phyloP scores from a whole-genome alignment of 2,329 filamentous ascomycete genomes.

The Periconia digitata region DNA sequence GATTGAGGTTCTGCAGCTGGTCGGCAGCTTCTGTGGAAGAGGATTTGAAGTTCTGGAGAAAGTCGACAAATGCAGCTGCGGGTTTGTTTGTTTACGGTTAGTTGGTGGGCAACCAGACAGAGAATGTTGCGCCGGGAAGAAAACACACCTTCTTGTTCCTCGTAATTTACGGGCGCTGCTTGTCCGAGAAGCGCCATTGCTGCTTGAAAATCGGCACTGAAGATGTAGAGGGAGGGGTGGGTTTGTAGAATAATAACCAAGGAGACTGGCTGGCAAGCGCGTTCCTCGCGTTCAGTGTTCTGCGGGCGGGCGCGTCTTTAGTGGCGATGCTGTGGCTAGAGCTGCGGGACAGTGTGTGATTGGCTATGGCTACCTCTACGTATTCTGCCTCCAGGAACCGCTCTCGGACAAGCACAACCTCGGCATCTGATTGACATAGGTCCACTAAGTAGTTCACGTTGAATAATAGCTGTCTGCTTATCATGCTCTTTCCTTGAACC shows the following conservation, averaged over 20 bases:
- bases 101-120: conserved; percentile 15
- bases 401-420: not conserved
- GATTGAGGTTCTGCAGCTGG: conserved; percentile 79
- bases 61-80: conserved; percentile 79
- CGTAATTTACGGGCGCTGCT: conserved; percentile 80
- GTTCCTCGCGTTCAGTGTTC: not conserved
- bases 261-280: not conserved
- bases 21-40: conserved; percentile 70
- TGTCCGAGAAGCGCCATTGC: conserved; percentile 85
- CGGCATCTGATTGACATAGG: not conserved
- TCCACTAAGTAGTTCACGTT: not conserved
- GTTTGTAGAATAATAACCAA: not conserved
- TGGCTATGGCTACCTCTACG: not conserved
- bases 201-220: conserved; percentile 10
- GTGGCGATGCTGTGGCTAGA: not conserved
- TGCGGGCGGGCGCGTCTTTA: not conserved
- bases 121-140: conserved; percentile 16
- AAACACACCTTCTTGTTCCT: conserved; percentile 74
- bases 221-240: conserved; percentile 20
- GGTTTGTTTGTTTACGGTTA: conserved; percentile 35
- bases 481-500: too few relatives aligned
- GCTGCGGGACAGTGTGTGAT: not conserved
- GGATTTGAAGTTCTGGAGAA: conserved; percentile 88
- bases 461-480: conserved; percentile 2
- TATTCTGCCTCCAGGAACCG: too few relatives aligned